Evolutionary conservation across 306 rosid genomes (phyloP), one percentile per base, ranked within the genome.

Genomic region (Cicer pinnatifidum): DNA sequence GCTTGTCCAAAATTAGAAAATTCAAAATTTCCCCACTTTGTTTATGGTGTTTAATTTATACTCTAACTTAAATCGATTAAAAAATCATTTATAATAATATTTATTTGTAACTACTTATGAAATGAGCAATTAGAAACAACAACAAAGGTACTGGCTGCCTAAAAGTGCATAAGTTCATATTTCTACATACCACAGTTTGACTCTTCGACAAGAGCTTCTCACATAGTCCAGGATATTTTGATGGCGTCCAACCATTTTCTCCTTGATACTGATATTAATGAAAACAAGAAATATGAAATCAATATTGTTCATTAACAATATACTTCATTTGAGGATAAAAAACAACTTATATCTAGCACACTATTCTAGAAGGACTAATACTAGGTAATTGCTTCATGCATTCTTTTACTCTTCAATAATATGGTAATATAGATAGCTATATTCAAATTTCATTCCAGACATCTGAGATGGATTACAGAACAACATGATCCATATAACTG

Each of bases 241-340:
- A 89, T 10, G 96, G 98, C 77, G 67, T 80, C 98, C 98, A 94
- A 60, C 98, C 98, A 15, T 86, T 84, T 38, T 94, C 95, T 73
- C 98, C 98, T 91, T 94, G 98, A 87, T 94, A 94, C 97, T 94
- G 91, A 76, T 38, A 65, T 39, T 41, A 46, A 72, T 66, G 54
- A 41, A 62, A 53, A 54, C 75, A 81, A 64, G 17, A 57, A 70
- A 60, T 68, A 65, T 40, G 64, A 57, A 69, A 75, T 76, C 54
- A 64, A 47, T 28, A 12, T 41, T 71, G 35, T 76, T 62, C 78
- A 58, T 51, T 33, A 23, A 37, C 10, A 40, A 61, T 50, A 44
- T 47, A 44, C 72, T 77, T 62, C 9, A 6, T 23, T 6, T 46
- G 54, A 48, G 75, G 66, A 40, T 23, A 62, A 71, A 60, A 60